These are phyloP conservation scores for Geotrichum reessii DNA, from an alignment of 1,139 yeast genomes.

Conservation along the genomic window DNA sequence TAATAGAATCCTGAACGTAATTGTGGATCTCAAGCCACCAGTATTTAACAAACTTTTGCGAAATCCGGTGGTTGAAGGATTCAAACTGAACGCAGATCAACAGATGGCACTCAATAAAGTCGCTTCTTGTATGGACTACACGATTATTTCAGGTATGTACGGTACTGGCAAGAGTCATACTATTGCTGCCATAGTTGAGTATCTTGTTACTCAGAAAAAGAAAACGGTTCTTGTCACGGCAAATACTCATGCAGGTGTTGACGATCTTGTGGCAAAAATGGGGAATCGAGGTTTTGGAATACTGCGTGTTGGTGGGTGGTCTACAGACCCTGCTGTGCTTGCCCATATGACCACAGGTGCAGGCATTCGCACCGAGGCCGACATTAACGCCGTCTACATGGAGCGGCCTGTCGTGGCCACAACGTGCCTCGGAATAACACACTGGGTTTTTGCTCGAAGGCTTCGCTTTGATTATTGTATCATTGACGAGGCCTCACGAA, in stretches of 20 bases:
- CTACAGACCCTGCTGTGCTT: constrained; percentile 47
- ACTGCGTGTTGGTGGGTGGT: constrained; percentile 36
- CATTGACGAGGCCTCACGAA: constrained; percentile 94
- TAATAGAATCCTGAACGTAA: constrained; percentile 46
- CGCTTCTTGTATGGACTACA: constrained; percentile 62
- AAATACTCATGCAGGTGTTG: constrained; percentile 94
- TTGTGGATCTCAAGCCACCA: constrained; percentile 58
- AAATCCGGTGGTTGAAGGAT: not conserved
- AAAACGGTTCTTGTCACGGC: constrained; percentile 67
- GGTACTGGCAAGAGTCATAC: constrained; percentile 98
- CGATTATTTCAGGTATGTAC: constrained; percentile 91
- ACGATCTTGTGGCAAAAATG: constrained; percentile 75
- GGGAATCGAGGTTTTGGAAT: constrained; percentile 45
- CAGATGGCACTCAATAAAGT: constrained; percentile 59
- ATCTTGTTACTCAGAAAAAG: constrained; percentile 55
- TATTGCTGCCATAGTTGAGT: constrained; percentile 65
- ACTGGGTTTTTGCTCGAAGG: constrained; percentile 49
- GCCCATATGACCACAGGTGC: not conserved
- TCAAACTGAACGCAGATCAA: constrained; percentile 61
- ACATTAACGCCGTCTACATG: constrained; percentile 47
- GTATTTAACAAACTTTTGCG: constrained; percentile 30
- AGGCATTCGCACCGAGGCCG: constrained; percentile 22
- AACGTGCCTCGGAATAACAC: constrained; percentile 71
- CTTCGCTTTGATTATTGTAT: constrained; percentile 80
- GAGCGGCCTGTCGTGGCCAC: constrained; percentile 76